These are phyloP conservation scores for Dactylellina sp. DNA, from an alignment of 2,329 filamentous ascomycete species.

Conservation along the genomic window DNA sequence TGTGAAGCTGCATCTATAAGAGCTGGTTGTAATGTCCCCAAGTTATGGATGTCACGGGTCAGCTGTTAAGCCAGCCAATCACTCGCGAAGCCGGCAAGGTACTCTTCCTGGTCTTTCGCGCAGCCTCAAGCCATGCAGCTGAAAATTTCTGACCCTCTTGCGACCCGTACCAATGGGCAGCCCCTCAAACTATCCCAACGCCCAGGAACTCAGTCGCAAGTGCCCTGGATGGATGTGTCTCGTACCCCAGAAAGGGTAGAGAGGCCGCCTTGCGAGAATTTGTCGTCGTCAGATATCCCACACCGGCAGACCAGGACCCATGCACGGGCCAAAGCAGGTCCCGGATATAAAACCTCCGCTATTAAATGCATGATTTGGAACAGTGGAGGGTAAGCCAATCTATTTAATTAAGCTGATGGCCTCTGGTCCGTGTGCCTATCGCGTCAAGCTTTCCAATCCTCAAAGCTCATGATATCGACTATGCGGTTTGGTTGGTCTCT, in stretches of 20 bases:
- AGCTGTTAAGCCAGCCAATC: conserved; percentile 37
- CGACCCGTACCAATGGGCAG: conserved; percentile 42
- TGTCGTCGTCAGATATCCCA: conserved; percentile 37
- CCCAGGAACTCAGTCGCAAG: conserved; percentile 35
- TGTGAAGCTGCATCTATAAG: conserved; percentile 24
- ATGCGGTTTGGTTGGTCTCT: conserved; percentile 37
- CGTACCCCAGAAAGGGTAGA: conserved; percentile 9
- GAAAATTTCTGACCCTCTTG: conserved; percentile 9
- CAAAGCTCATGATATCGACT: conserved; percentile 1
- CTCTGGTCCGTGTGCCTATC: background rate
- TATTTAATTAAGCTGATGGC: conserved; percentile 33
- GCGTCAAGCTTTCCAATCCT: conserved; percentile 19
- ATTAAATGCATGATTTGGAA: conserved; percentile 39
- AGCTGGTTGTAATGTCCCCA: conserved; percentile 22
- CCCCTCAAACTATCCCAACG: conserved; percentile 24
- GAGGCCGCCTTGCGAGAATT: conserved; percentile 41
- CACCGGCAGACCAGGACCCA: conserved; percentile 21
- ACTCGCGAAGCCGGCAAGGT: conserved; percentile 11
- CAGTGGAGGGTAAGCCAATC: conserved; percentile 7
- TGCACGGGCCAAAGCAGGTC: conserved; percentile 31
- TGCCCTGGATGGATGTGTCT: conserved; percentile 13
- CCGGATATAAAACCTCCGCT: conserved; percentile 46
- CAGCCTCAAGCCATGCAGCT: conserved; percentile 20
- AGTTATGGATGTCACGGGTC: conserved; percentile 30
- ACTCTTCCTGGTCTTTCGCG: conserved; percentile 8